These are phyloP conservation scores for Trichocomaceae sp. DNA, from an alignment of 2,329 filamentous ascomycete species.

Conservation along the genomic window DNA sequence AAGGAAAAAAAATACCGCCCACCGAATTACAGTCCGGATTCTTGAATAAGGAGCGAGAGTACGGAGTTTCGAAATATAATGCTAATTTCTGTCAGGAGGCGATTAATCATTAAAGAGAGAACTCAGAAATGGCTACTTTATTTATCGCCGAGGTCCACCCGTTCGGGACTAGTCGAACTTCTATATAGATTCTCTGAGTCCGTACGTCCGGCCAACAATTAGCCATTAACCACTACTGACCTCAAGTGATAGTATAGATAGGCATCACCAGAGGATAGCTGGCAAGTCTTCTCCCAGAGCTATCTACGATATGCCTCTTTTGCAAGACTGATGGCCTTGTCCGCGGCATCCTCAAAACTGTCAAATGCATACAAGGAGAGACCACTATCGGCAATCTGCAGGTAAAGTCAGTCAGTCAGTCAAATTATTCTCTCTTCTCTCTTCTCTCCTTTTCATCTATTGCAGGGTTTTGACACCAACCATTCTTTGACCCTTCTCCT, in stretches of 20 bases:
- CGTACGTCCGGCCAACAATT: not conserved
- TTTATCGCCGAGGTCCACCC: not conserved
- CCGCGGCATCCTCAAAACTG: slow-evolving; percentile 65
- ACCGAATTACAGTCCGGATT: not conserved
- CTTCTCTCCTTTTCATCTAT: slow-evolving; percentile 11
- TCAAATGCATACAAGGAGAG: slow-evolving; percentile 65
- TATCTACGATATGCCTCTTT: not conserved
- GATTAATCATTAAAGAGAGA: not conserved
- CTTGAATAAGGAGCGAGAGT: slow-evolving; percentile 4
- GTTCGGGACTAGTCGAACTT: not conserved
- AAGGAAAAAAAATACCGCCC: not conserved
- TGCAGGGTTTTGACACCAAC: slow-evolving; percentile 28
- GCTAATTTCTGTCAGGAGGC: not conserved
- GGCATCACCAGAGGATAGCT: not conserved
- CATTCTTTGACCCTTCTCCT: slow-evolving; percentile 62
- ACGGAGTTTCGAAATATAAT: not conserved
- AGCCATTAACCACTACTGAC: too few relatives aligned
- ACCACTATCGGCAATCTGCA: slow-evolving; percentile 58
- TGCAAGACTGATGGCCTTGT: slow-evolving; percentile 58
- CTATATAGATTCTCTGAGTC: not conserved
- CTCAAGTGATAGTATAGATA: too few relatives aligned
- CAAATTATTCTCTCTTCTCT: too few relatives aligned
- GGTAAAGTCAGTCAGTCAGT: not conserved
- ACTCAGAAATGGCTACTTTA: not conserved
- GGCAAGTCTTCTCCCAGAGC: too few relatives aligned